Evolutionary conservation across 2,329 filamentous ascomycete species (phyloP).

Genomic region (Pseudogymnoascus sp.): DNA sequence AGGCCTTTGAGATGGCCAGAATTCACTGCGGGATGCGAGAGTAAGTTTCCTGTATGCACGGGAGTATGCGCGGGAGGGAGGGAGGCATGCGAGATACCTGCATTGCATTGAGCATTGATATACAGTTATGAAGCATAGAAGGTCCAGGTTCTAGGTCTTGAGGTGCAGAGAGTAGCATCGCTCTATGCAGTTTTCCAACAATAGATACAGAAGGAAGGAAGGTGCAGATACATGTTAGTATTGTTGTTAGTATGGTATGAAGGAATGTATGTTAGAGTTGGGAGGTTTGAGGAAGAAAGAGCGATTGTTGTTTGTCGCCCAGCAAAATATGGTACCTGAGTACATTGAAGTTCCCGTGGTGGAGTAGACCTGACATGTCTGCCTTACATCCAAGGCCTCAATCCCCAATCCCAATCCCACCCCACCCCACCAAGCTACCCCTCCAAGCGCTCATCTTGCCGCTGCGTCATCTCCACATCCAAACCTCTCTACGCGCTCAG

Average conservation of each 20-base stretch:
- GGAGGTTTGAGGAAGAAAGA: background rate
- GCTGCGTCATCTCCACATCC: conserved; percentile 6
- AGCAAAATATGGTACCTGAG: background rate
- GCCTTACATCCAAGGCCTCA: background rate
- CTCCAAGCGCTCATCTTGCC: conserved; percentile 5
- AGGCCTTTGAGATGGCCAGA: background rate
- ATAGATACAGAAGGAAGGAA: background rate
- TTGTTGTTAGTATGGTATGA: background rate
- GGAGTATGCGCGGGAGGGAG: conserved; percentile 6
- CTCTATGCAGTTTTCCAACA: background rate
- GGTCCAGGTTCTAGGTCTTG: background rate
- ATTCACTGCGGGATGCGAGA: background rate
- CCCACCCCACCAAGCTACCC: conserved; percentile 6
- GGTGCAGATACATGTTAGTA: background rate
- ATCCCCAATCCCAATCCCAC: no score
- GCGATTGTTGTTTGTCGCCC: background rate
- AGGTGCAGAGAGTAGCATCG: background rate
- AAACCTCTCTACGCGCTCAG: conserved; percentile 3
- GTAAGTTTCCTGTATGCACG: conserved; percentile 3
- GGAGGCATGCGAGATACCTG: conserved; percentile 4
- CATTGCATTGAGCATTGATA: conserved; percentile 3
- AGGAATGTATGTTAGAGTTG: background rate
- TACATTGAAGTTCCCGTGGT: background rate
- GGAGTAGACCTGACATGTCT: background rate
- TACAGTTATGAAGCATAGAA: background rate